A percentile compares a stretch with the other conserved stretches of the same genome.
These are phyloP conservation scores for Hibiscus trionum DNA, from an alignment of 345 rosid species.

Conservation along the genomic window DNA sequence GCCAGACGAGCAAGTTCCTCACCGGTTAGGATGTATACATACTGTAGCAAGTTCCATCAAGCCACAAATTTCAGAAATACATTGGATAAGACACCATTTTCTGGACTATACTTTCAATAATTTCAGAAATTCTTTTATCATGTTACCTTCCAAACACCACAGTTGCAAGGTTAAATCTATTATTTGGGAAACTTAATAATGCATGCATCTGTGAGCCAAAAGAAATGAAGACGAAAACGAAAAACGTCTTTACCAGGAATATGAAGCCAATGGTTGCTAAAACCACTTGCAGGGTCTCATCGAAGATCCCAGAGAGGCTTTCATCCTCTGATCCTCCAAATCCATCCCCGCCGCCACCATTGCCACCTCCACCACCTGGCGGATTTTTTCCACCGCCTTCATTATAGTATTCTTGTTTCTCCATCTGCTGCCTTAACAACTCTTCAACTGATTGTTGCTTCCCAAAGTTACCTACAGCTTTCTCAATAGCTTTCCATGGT, in stretches of 20 bases:
- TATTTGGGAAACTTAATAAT: not conserved
- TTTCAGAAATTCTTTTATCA: not conserved
- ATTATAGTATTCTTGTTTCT: constrained; percentile 31
- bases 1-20: constrained; percentile 59
- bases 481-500: constrained; percentile 29
- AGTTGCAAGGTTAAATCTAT: not conserved
- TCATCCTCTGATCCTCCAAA: constrained; percentile 42
- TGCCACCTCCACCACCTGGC: constrained; percentile 41
- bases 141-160: not conserved
- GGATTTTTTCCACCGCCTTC: constrained; percentile 38
- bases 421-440: constrained; percentile 27
- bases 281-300: constrained; percentile 59
- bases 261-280: constrained; percentile 58
- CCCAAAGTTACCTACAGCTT: constrained; percentile 47
- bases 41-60: constrained; percentile 33
- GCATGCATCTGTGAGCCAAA: not conserved
- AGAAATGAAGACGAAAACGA: not conserved
- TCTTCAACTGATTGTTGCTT: constrained; percentile 55
- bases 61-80: not conserved
- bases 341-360: constrained; percentile 23
- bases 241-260: constrained; percentile 36
- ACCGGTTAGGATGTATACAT: constrained; percentile 54
- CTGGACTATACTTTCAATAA: not conserved
- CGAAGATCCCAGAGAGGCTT: constrained; percentile 36
- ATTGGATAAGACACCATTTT: not conserved